Base-by-base conservation (phyloP, 192 early-diverging fungal genomes). In the Rhizoclosmatium sp. region DNA sequence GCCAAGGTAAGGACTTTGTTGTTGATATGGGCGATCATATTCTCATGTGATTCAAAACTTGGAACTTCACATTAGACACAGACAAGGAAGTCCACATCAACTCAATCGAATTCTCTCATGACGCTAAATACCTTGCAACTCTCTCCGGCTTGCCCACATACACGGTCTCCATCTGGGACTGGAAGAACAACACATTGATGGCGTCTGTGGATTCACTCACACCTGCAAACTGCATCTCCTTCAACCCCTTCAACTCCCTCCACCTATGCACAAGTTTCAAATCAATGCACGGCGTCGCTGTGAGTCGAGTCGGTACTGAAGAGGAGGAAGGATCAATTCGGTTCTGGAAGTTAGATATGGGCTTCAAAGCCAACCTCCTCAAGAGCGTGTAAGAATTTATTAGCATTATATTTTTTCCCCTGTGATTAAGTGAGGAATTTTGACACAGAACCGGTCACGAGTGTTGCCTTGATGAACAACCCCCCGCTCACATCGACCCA, bases 261-360 rank as follows among this genome's bases (percentile, higher is more conserved):
- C 48, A 82, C 31, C 73, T 90, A 14, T 88, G 87, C 71, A 86
- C 85, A 12, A 83, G 81, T 58, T 82, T 81, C 2, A 51, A 59
- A 2, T 31, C 31, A 31, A 31, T 31, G 31, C 31, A 31, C 31
- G 31, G 31, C 31, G 78, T 47, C 14, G 73, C 44, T 40, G 3
- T 40, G 14, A 40, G 44, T 21, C 60, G 72, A 9, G 16, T 7
- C 10, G n/a, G 46, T 23, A 61, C 62, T 4, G 48, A 59, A 4
- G 80, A 40, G 7, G 69, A 76, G 16, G 68, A 74, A 51, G 83
- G 81, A 0, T 71, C 64, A 10, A 82, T 90, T 16, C 78, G 67
- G 61, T 90, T 90, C 65, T 90, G 84, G 87, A 78, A 78, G 47
- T 19, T 90, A 31, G 85, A 84, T 58, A 79, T 82, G 41, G 89